These are phyloP conservation scores for Phaeotremella fagi DNA, from an alignment of 768 basidiomycete genomes.

Conservation along the genomic window DNA sequence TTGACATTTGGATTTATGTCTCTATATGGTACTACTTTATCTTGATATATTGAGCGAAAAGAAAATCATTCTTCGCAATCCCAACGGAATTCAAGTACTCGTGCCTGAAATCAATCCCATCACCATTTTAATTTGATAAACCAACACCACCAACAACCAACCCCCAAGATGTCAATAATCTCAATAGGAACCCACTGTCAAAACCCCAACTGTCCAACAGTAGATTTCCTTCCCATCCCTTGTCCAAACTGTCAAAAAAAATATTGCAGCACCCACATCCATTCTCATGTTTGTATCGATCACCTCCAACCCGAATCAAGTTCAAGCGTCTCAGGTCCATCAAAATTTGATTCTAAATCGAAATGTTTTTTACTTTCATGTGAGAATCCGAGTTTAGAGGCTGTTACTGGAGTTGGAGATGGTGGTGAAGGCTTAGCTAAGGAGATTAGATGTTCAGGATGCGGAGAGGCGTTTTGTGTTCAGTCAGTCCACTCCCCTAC, in stretches of 20 bases:
- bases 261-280: conserved; percentile 30
- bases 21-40: background rate
- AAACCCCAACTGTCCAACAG: too few species aligned
- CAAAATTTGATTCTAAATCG: background rate
- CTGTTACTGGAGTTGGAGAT: background rate
- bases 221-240: conserved; percentile 36
- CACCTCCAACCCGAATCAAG: conserved; percentile 3
- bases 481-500: conserved; percentile 11
- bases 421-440: conserved; percentile 10
- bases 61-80: background rate
- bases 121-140: background rate
- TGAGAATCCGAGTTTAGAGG: conserved; percentile 26
- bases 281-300: background rate
- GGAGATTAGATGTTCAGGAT: conserved; percentile 21
- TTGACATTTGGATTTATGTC: background rate
- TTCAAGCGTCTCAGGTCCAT: conserved; percentile 8
- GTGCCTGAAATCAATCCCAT: too few species aligned
- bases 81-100: too few species aligned
- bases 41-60: too few species aligned
- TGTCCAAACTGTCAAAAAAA: conserved; percentile 18
- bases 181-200: too few species aligned
- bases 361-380: conserved; percentile 20
- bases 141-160: too few species aligned
- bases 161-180: too few species aligned
- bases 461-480: conserved; percentile 24